These are phyloP conservation scores for Thielaviopsis populi DNA, from an alignment of 2,329 filamentous ascomycete genomes.

Conservation along the genomic window DNA sequence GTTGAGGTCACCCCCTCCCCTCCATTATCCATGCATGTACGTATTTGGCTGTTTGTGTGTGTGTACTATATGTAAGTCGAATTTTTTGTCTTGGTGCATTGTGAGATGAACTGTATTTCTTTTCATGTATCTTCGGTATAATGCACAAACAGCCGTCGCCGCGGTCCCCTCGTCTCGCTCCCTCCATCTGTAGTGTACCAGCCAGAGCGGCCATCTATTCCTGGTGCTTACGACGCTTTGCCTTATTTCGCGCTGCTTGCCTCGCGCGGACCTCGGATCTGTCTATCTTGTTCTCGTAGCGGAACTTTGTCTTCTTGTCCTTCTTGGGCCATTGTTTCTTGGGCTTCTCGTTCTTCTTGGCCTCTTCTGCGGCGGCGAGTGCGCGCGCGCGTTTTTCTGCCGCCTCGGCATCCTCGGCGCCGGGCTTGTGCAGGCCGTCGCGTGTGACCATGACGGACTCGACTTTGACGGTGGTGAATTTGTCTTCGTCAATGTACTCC, in stretches of 20 bases:
- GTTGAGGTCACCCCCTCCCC: too few relatives aligned
- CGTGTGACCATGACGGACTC: slow-evolving; percentile 71
- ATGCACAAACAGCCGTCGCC: not conserved
- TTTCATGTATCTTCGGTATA: not conserved
- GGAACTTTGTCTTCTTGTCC: slow-evolving; percentile 80
- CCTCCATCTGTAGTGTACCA: not conserved
- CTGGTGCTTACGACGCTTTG: slow-evolving; percentile 19
- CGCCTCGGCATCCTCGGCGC: slow-evolving; percentile 25
- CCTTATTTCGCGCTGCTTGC: slow-evolving; percentile 48
- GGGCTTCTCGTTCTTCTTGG: slow-evolving; percentile 27
- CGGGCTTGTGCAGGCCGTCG: slow-evolving; percentile 50
- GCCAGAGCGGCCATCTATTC: not conserved
- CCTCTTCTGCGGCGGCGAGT: slow-evolving; percentile 21
- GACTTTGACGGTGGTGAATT: slow-evolving; percentile 86
- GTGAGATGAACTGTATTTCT: not conserved
- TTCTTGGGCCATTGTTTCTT: slow-evolving; percentile 30
- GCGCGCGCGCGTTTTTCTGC: slow-evolving; percentile 27
- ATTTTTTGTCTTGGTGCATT: not conserved
- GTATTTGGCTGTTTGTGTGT: too few relatives aligned
- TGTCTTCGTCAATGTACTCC: slow-evolving; percentile 92
- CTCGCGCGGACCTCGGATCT: slow-evolving; percentile 60
- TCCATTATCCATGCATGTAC: too few relatives aligned
- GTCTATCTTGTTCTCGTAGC: slow-evolving; percentile 81
- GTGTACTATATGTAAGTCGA: not conserved
- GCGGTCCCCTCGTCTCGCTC: too few relatives aligned